Conservation (phyloP, 768 basidiomycete genomes). For the Boletus coccyginus region DNA sequence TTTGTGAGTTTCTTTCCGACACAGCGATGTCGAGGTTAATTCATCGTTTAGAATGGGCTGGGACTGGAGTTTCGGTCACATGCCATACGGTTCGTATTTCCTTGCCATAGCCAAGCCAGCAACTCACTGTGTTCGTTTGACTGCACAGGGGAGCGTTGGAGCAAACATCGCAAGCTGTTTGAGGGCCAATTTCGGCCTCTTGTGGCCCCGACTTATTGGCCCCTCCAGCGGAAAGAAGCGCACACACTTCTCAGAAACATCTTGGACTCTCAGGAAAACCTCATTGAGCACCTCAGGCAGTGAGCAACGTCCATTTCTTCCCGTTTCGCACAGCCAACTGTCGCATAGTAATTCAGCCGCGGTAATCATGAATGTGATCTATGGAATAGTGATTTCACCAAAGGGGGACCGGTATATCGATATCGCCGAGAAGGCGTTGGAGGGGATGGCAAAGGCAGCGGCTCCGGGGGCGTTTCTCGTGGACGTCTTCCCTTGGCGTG, state of each 20-base stretch:
- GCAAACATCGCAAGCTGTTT: slow-evolving; percentile 50
- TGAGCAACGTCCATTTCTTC: slow-evolving; percentile 24
- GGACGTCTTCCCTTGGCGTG: slow-evolving; percentile 44
- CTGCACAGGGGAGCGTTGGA: slow-evolving; percentile 49
- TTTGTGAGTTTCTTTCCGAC: slow-evolving; percentile 32
- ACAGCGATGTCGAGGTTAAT: background rate
- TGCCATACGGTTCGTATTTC: slow-evolving; percentile 43
- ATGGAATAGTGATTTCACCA: slow-evolving; percentile 46
- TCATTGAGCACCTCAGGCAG: slow-evolving; percentile 51
- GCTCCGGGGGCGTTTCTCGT: slow-evolving; percentile 55
- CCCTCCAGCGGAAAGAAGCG: slow-evolving; percentile 44
- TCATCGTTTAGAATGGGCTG: slow-evolving; percentile 39
- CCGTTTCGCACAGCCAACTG: background rate
- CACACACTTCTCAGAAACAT: slow-evolving; percentile 45
- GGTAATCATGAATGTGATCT: slow-evolving; percentile 52
- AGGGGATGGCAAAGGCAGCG: slow-evolving; percentile 48
- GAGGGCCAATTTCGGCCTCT: slow-evolving; percentile 49
- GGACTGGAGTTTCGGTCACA: slow-evolving; percentile 55
- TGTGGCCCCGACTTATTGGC: slow-evolving; percentile 40
- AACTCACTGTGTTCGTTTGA: background rate
- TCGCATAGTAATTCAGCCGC: slow-evolving; percentile 45
- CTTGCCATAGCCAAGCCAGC: background rate
- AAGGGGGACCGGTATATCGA: slow-evolving; percentile 46
- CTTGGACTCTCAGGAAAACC: slow-evolving; percentile 39
- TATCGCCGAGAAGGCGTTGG: slow-evolving; percentile 50